Evolutionary conservation across 495 filamentous ascomycete genomes (phyloP).

Genomic region (Aspergillus baeticus): DNA sequence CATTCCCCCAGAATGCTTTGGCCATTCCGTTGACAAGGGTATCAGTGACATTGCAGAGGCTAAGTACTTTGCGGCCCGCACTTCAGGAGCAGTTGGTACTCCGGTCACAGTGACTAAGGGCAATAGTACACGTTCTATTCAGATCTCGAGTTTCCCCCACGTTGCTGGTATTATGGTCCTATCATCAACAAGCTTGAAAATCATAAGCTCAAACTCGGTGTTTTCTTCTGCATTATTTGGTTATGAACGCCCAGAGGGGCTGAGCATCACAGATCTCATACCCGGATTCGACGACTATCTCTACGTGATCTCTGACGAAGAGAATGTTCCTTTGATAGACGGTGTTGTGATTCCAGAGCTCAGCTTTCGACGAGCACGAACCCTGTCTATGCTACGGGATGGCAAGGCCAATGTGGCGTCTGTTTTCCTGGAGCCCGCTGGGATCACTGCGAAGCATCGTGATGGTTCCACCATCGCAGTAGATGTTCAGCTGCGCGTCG

Average conservation of each 20-base stretch:
- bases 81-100: conserved; percentile 69
- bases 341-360: conserved; percentile 98
- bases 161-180: conserved; percentile 96
- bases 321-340: conserved; percentile 76
- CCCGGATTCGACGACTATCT: conserved; percentile 85
- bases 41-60: conserved; percentile 64
- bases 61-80: conserved; percentile 80
- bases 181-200: conserved; percentile 67
- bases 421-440: conserved; percentile 75
- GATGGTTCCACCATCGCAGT: conserved; percentile 90
- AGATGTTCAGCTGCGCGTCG: conserved; percentile 93
- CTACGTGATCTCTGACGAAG: conserved; percentile 78
- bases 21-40: conserved; percentile 61
- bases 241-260: conserved; percentile 75
- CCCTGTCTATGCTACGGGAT: conserved; percentile 76
- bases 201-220: conserved; percentile 91
- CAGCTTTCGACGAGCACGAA: conserved; percentile 86
- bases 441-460: conserved; percentile 79
- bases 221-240: conserved; percentile 93
- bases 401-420: conserved; percentile 69
- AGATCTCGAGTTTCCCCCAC: conserved; percentile 90
- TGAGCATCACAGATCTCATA: conserved; percentile 74
- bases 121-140: conserved; percentile 62
- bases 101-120: conserved; percentile 74
- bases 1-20: conserved; percentile 71